These are phyloP conservation scores for Periconia digitata DNA, from an alignment of 2,329 filamentous ascomycete species.

Conservation along the genomic window DNA sequence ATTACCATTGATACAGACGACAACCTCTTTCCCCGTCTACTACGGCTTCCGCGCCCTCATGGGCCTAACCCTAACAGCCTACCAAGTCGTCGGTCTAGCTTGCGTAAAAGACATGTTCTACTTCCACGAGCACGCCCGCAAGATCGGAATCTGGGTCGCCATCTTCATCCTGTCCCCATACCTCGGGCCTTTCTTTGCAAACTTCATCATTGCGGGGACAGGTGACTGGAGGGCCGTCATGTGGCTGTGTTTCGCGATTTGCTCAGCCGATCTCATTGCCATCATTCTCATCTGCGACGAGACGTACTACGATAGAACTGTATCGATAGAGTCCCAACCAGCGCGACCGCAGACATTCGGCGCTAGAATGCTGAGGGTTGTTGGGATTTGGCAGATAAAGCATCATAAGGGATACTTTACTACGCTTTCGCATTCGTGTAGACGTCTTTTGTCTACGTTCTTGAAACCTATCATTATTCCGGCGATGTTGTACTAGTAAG, in stretches of 20 bases:
- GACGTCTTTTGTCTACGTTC: slow-evolving; percentile 22
- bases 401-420: slow-evolving; percentile 33
- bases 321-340: slow-evolving; percentile 19
- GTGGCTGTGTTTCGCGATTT: slow-evolving; percentile 26
- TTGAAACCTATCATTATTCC: slow-evolving; percentile 27
- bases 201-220: slow-evolving; percentile 26
- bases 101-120: slow-evolving; percentile 42
- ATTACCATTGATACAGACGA: too few species aligned
- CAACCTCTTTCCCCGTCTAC: slow-evolving; percentile 46
- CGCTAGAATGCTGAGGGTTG: slow-evolving; percentile 20
- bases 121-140: slow-evolving; percentile 41
- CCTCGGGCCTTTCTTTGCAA: slow-evolving; percentile 33
- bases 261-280: slow-evolving; percentile 19
- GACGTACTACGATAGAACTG: slow-evolving; percentile 35
- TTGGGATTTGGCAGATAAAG: slow-evolving; percentile 38
- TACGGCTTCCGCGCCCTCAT: slow-evolving; percentile 37
- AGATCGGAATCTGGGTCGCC: slow-evolving; percentile 37
- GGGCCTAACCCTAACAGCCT: slow-evolving; percentile 25
- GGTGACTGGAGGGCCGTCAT: slow-evolving; percentile 27
- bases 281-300: slow-evolving; percentile 37
- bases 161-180: slow-evolving; percentile 34
- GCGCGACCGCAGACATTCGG: slow-evolving; percentile 14
- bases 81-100: slow-evolving; percentile 25
- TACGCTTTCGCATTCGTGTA: slow-evolving; percentile 17
- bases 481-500: slow-evolving; percentile 29